These are phyloP conservation scores for Polymyxa betae DNA, from an alignment of 208 protist genomes.

Conservation along the genomic window DNA sequence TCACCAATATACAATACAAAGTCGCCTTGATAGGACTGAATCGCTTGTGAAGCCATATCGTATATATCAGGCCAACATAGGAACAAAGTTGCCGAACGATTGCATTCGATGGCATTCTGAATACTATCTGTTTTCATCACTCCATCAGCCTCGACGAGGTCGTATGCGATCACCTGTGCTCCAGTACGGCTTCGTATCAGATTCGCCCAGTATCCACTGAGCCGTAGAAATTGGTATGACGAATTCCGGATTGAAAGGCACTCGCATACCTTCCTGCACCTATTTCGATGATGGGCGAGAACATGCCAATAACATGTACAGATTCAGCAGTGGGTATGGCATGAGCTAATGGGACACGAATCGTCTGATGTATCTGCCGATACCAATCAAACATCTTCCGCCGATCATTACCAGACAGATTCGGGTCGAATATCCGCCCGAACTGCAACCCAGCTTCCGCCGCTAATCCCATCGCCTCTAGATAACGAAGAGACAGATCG, in stretches of 20 bases:
- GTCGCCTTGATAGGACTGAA: background rate
- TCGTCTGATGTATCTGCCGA: background rate
- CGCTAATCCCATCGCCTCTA: constrained; percentile 1
- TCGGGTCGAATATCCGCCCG: constrained; percentile 9
- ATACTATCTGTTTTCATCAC: background rate
- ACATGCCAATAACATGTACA: constrained; percentile 3
- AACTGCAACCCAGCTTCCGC: background rate
- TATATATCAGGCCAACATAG: constrained; percentile 40
- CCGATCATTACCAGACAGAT: background rate
- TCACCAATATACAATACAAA: constrained; percentile 15
- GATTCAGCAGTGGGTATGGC: background rate
- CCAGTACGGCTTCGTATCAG: constrained; percentile 1
- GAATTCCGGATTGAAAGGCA: background rate
- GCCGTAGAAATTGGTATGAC: background rate
- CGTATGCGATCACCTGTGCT: background rate
- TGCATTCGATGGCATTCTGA: background rate
- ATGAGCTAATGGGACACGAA: background rate
- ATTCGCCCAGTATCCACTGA: constrained; percentile 31
- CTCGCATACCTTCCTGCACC: background rate
- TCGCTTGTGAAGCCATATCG: background rate
- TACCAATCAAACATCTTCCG: background rate
- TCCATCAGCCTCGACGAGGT: background rate
- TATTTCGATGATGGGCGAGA: constrained; percentile 27
- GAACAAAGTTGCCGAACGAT: background rate
- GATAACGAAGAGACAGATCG: background rate